These are phyloP conservation scores for Kuraishia hungarica DNA, from an alignment of 805 yeast genomes.

Conservation along the genomic window DNA sequence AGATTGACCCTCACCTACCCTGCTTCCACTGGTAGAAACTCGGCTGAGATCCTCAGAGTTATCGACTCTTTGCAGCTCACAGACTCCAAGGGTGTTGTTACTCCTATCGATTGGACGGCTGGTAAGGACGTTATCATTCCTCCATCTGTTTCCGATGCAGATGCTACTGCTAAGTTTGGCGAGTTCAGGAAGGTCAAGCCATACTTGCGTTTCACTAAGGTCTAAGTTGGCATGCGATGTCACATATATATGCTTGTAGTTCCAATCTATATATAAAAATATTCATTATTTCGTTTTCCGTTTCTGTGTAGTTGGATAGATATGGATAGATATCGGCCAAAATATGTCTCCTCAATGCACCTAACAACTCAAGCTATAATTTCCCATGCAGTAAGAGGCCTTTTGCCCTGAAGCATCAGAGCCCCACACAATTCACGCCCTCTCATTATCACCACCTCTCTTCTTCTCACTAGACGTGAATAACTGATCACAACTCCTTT, in stretches of 20 bases:
- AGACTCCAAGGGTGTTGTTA: conserved; percentile 76
- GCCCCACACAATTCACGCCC: too few species aligned
- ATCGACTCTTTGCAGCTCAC: conserved; percentile 82
- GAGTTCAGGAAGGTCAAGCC: conserved; percentile 83
- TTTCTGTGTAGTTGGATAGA: too few species aligned
- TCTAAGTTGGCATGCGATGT: conserved; percentile 6
- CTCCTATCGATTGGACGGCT: conserved; percentile 86
- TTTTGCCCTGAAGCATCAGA: too few species aligned
- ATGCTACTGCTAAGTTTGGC: conserved; percentile 76
- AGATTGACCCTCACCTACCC: conserved; percentile 86
- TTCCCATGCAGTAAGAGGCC: too few species aligned
- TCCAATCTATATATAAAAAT: too few species aligned
- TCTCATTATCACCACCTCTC: too few species aligned
- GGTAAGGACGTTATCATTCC: conserved; percentile 93
- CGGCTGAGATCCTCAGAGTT: conserved; percentile 86
- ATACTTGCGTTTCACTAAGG: conserved; percentile 67
- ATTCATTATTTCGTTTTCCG: neutral
- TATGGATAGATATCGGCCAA: too few species aligned
- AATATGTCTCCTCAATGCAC: too few species aligned
- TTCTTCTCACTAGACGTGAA: too few species aligned
- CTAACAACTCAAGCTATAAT: too few species aligned
- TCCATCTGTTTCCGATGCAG: conserved; percentile 74
- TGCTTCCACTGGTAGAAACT: conserved; percentile 90
- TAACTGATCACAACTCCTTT: too few species aligned
- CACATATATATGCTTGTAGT: too few species aligned